phyloP scores from a whole-genome alignment of 2,329 filamentous ascomycete species.

The Talaromyces piceae region DNA sequence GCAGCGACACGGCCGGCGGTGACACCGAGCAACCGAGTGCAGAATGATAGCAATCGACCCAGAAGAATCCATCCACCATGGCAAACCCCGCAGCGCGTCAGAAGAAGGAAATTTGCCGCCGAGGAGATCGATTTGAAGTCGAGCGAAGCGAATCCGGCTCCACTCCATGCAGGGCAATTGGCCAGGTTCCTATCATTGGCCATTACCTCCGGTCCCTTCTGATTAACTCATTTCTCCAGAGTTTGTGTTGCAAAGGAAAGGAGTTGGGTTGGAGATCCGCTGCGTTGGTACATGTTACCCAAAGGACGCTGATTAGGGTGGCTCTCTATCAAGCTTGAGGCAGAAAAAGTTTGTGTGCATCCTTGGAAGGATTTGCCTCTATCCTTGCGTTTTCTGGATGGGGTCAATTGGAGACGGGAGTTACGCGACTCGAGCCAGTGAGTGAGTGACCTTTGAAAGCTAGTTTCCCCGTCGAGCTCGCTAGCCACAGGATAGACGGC shows the following conservation, averaged over 20 bases:
- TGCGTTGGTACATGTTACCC: neutral
- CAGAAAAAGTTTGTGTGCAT: too few species aligned
- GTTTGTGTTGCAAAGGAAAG: neutral
- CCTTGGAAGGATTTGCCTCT: too few species aligned
- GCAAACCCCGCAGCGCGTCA: conserved; percentile 24
- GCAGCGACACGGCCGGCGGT: neutral
- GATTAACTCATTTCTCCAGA: neutral
- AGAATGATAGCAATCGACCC: neutral
- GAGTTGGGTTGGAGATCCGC: neutral
- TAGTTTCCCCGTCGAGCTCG: neutral
- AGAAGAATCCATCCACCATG: neutral
- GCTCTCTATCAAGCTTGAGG: too few species aligned
- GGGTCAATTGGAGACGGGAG: too few species aligned
- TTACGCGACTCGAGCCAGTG: neutral
- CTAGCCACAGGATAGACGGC: neutral
- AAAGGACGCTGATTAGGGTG: too few species aligned
- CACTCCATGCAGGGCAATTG: neutral
- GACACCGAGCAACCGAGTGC: neutral
- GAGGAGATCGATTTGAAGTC: conserved; percentile 1
- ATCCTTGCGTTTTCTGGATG: neutral
- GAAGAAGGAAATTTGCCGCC: conserved; percentile 13
- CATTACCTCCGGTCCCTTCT: neutral
- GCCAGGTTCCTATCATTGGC: neutral
- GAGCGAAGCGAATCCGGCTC: neutral
- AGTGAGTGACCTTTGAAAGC: neutral